Conservation (phyloP, 345 rosid species). For the Ailanthus altissimus region DNA sequence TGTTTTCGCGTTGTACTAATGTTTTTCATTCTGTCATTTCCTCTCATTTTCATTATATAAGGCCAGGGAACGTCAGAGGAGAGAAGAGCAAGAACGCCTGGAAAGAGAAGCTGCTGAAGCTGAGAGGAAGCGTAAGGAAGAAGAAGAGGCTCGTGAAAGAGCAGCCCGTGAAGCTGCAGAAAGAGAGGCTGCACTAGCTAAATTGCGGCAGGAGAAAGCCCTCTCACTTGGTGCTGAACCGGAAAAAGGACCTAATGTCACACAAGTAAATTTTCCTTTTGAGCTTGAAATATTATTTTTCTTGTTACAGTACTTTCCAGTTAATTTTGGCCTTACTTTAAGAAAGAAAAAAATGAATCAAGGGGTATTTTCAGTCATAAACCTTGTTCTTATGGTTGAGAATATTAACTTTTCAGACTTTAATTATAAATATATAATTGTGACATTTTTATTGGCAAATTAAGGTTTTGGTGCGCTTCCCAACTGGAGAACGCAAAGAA, state of each 20-base stretch:
- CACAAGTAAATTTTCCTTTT: conserved; percentile 60
- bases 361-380: not conserved
- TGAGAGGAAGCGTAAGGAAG: conserved; percentile 83
- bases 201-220: conserved; percentile 86
- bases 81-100: conserved; percentile 80
- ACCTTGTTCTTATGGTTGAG: not conserved
- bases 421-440: not conserved
- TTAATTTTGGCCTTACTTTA: not conserved
- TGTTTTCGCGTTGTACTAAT: conserved; percentile 2
- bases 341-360: not conserved
- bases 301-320: not conserved
- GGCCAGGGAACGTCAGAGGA: conserved; percentile 89
- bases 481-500: conserved; percentile 91
- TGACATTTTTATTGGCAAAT: conserved; percentile 4
- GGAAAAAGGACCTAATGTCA: conserved; percentile 82
- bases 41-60: conserved; percentile 15
- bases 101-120: conserved; percentile 95
- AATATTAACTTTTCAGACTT: not conserved
- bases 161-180: conserved; percentile 88
- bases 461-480: conserved; percentile 91
- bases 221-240: conserved; percentile 84
- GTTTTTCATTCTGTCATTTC: not conserved
- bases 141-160: conserved; percentile 84
- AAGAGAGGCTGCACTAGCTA: conserved; percentile 73
- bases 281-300: not conserved